Conservation (phyloP, 73 alveolate genomes). For the Tetrahymena thermophila region DNA sequence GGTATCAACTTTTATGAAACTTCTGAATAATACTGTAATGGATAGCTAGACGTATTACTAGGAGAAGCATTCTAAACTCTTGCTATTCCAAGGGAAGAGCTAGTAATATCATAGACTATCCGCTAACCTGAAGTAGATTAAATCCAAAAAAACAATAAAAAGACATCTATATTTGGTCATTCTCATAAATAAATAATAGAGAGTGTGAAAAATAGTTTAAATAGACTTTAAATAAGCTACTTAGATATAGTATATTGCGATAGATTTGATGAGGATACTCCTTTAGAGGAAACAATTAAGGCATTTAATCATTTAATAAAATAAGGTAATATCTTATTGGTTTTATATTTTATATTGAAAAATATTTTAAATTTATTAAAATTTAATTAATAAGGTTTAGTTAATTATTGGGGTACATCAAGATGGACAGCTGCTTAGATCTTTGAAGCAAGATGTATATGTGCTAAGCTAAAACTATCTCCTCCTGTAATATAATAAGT, state of each 20-base stretch:
- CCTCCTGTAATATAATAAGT: slow-evolving; percentile 90
- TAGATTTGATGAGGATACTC: slow-evolving; percentile 80
- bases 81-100: slow-evolving; percentile 48
- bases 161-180: slow-evolving; percentile 50
- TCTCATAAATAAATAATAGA: slow-evolving; percentile 85
- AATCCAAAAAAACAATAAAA: slow-evolving; percentile 47
- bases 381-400: slow-evolving; percentile 53
- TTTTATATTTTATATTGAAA: slow-evolving; percentile 43
- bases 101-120: slow-evolving; percentile 77
- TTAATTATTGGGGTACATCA: slow-evolving; percentile 97
- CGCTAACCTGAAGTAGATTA: slow-evolving; percentile 52
- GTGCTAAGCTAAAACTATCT: slow-evolving; percentile 58
- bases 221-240: slow-evolving; percentile 73
- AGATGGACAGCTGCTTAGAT: slow-evolving; percentile 84
- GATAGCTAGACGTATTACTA: slow-evolving; percentile 57
- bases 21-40: slow-evolving; percentile 87
- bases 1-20: slow-evolving; percentile 94
- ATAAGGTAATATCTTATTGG: slow-evolving; percentile 68
- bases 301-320: slow-evolving; percentile 84
- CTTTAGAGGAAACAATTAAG: slow-evolving; percentile 80
- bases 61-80: slow-evolving; percentile 50
- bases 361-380: neutral
- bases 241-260: slow-evolving; percentile 87
- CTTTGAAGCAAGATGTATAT: slow-evolving; percentile 63
- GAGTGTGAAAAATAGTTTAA: slow-evolving; percentile 66